Evolutionary conservation across 2,329 filamentous ascomycete species (phyloP), one percentile per base, ranked within the genome.

Genomic region (Fusarium camptoceras): DNA sequence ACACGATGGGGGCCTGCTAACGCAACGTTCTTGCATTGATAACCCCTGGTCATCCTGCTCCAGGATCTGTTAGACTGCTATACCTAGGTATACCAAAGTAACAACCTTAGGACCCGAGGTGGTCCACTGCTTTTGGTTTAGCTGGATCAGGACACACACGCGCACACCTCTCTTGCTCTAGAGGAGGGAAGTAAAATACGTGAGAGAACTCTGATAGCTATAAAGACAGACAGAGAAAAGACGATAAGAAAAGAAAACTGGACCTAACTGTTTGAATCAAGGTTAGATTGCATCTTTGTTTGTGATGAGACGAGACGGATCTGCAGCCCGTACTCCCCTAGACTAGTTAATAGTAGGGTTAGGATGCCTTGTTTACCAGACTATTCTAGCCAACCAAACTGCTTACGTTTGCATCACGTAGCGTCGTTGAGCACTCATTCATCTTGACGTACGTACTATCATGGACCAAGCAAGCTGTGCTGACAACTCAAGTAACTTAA

Each of bases 301-400:
- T 57, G 66, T 59, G 67, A 68, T 63, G 72, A 71, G 62, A 58
- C 67, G 72, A 71, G 62, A 58, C 67, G 63, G 64, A 60, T 66
- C 62, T 59, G 63, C 48, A 66, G 49, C 53, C 66, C 60, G 59
- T 49, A 31, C 64, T 54, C 59, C 69, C 42, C 58, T 28, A 46
- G 46, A 31, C 30, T n/a, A n/a, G 16, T 14, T 31, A 16, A n/a
- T 12, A 37, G 18, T 37, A 18, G 18, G 18, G 34, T 58, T 68
- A 48, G 62, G 67, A 67, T 64, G n/a, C 42, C 25, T 48, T 53
- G 55, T 55, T n/a, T n/a, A 24, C 39, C 18, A 37, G 16, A 37
- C 31, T 37, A 18, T 37, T 37, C 31, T 42, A 30, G 50, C n/a
- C 11, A 49, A 18, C 16, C 34, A 37, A 18, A 18, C 11, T 56